Evolutionary conservation across 2,329 filamentous ascomycete species (phyloP).

Genomic region (Pezicula carpinea): DNA sequence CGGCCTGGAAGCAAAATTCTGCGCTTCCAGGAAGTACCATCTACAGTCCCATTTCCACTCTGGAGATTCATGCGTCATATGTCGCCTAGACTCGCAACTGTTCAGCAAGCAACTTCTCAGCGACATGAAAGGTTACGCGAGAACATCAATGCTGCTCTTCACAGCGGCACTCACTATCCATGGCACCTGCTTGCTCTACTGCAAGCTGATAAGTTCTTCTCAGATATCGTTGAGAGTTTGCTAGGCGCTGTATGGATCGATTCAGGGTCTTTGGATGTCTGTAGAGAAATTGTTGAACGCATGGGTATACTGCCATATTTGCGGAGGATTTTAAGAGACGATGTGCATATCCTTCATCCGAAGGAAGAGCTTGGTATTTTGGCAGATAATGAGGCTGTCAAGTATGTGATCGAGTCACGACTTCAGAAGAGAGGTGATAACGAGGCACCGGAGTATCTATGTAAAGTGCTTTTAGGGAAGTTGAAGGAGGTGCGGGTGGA

Average conservation of each 20-base stretch:
- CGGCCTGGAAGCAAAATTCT: not conserved
- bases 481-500: conserved; percentile 21
- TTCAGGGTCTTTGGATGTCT: conserved; percentile 56
- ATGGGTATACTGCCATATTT: conserved; percentile 64
- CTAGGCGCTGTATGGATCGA: conserved; percentile 85
- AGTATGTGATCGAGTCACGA: conserved; percentile 39
- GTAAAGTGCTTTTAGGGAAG: not conserved
- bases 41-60: conserved; percentile 32
- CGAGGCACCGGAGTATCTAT: conserved; percentile 11
- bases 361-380: conserved; percentile 65
- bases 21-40: conserved; percentile 17
- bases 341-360: conserved; percentile 55
- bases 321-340: conserved; percentile 52
- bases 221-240: conserved; percentile 76
- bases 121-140: conserved; percentile 37
- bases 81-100: conserved; percentile 40
- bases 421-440: not conserved
- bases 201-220: conserved; percentile 70
- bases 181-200: conserved; percentile 69
- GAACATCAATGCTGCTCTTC: conserved; percentile 45
- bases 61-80: conserved; percentile 67
- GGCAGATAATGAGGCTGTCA: conserved; percentile 46
- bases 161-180: conserved; percentile 55
- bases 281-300: conserved; percentile 53
- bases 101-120: conserved; percentile 30